These are phyloP conservation scores for Logfia minima DNA, from an alignment of 129 eudicot genomes.

Conservation along the genomic window DNA sequence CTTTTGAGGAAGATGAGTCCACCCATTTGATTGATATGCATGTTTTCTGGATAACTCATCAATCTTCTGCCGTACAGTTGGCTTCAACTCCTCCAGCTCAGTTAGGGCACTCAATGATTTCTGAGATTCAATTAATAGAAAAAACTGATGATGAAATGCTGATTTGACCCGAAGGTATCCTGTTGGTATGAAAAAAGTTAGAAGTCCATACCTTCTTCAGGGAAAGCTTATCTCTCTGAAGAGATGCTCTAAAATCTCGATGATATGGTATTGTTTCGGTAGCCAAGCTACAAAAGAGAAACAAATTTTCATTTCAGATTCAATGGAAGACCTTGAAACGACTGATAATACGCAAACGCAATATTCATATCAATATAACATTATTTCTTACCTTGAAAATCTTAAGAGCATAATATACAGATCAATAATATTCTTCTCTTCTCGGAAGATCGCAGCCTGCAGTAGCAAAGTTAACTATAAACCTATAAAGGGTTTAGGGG, in stretches of 20 bases:
- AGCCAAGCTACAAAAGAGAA: constrained; percentile 66
- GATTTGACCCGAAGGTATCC: constrained; percentile 13
- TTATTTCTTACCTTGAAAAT: constrained; percentile 68
- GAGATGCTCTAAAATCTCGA: constrained; percentile 70
- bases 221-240: constrained; percentile 49
- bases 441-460: constrained; percentile 94
- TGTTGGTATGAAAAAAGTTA: not conserved
- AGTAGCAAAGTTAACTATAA: constrained; percentile 13
- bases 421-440: constrained; percentile 72
- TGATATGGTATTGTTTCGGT: constrained; percentile 91
- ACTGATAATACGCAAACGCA: constrained; percentile 1
- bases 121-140: constrained; percentile 36
- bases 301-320: constrained; percentile 18
- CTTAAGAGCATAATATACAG: constrained; percentile 87
- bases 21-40: constrained; percentile 50
- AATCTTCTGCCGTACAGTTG: constrained; percentile 60
- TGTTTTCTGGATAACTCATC: constrained; percentile 57
- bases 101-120: constrained; percentile 57
- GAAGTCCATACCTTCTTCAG: constrained; percentile 55
- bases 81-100: constrained; percentile 81
- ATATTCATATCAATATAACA: constrained; percentile 1
- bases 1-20: constrained; percentile 38
- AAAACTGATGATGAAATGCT: not conserved
- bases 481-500: not conserved
- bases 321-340: constrained; percentile 4